Evolutionary conservation across 768 basidiomycete species (phyloP), one percentile per base, ranked within the genome.

Genomic region (Rhizopogon vesiculosus): DNA sequence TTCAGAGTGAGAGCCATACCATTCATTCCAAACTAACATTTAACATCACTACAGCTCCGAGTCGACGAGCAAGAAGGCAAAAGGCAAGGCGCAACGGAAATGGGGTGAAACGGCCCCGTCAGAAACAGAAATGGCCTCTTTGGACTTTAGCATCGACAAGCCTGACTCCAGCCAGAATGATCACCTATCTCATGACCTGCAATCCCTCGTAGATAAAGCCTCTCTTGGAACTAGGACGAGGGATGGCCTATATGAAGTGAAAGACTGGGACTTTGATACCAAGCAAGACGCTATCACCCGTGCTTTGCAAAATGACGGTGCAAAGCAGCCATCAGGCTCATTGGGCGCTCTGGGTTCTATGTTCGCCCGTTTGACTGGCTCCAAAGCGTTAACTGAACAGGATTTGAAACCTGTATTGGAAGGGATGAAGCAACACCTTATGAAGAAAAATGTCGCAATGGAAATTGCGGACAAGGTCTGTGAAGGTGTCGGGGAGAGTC

Each of bases 391-490:
- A 54, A 89, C 88, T 1, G 81, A 91, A 54, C 78, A 83, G 40
- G 96, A 98, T 68, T 70, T 98, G 53, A 82, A 83, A 61, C 96
- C 96, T 7, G 90, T 96, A 1, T 68, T 98, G 44, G 88, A 88
- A 50, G 91, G 85, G 16, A 98, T 98, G 94, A 94, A 96, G 69
- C 92, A 95, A 58, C 96, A 98, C 71, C 77, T 99, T 44, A 98
- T 98, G 94, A 85, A 89, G 74, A 98, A 98, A 78, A 99, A 99
- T 64, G 97, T 99, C 5, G 97, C 97, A 4, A 91, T 85, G 70
- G 93, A 95, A 56, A 98, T 98, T 59, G 80, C 95, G 12, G 93
- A 95, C 58, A 93, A 94, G 69, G 84, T 99, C 10, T 96, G 94
- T 64, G 93, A 96, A 67, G 85, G 90, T 6, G 93, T 99, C n/a